Evolutionary conservation across 768 basidiomycete genomes (phyloP).

Genomic region (Leccinellum luteum): DNA sequence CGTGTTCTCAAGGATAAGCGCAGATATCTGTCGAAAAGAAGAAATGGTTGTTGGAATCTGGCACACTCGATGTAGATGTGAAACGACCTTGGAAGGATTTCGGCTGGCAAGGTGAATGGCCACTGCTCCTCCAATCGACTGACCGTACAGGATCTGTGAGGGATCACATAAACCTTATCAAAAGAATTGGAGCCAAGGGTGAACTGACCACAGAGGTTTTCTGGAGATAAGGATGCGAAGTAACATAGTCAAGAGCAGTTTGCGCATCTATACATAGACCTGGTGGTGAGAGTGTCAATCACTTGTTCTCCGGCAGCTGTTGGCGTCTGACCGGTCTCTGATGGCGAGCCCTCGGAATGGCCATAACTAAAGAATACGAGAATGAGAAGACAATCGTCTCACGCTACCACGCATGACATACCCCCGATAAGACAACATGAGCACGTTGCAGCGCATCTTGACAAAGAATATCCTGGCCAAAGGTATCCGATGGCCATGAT

Average conservation of each 20-base stretch:
- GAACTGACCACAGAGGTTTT: slow-evolving; percentile 63
- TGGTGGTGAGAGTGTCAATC: slow-evolving; percentile 23
- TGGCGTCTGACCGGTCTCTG: slow-evolving; percentile 65
- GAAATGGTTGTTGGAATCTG: background rate
- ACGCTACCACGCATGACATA: slow-evolving; percentile 32
- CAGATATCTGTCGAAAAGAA: slow-evolving; percentile 52
- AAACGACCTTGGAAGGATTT: slow-evolving; percentile 62
- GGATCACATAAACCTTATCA: background rate
- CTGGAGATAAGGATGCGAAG: slow-evolving; percentile 58
- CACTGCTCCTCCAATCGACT: slow-evolving; percentile 92
- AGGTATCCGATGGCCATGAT: slow-evolving; percentile 87
- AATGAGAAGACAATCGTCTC: background rate
- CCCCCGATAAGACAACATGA: slow-evolving; percentile 95
- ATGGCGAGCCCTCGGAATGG: slow-evolving; percentile 80
- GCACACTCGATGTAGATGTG: background rate
- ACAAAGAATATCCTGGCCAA: slow-evolving; percentile 79
- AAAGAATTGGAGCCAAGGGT: background rate
- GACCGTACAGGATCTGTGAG: slow-evolving; percentile 70
- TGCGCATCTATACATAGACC: slow-evolving; percentile 85
- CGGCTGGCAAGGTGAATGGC: slow-evolving; percentile 81
- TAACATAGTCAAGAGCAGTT: slow-evolving; percentile 73
- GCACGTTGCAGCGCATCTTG: slow-evolving; percentile 86
- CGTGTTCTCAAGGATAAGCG: slow-evolving; percentile 89
- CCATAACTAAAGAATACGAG: slow-evolving; percentile 62
- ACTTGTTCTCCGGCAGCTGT: background rate